Evolutionary conservation across 177 flowering plant genomes (phyloP).

Genomic region (Vitis hybrid): DNA sequence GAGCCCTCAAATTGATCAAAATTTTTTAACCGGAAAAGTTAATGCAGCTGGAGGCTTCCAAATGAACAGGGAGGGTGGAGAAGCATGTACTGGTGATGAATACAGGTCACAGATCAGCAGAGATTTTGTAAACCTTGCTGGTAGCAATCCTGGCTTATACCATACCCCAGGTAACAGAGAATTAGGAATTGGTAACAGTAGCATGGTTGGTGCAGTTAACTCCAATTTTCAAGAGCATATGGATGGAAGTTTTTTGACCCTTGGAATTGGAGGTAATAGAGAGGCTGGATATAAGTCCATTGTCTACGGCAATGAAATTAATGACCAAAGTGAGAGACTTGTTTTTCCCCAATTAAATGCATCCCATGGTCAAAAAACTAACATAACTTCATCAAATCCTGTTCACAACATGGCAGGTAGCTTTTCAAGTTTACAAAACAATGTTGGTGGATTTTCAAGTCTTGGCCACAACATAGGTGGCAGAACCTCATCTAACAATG

Average conservation of each 20-base stretch:
- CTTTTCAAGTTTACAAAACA: slow-evolving; percentile 1
- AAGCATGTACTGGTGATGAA: slow-evolving; percentile 4
- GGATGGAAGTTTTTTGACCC: slow-evolving; percentile 20
- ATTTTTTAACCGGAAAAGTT: background rate
- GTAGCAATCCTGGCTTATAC: slow-evolving; percentile 1
- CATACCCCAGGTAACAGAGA: slow-evolving; percentile 3
- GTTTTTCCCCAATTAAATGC: background rate
- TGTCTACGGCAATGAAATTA: slow-evolving; percentile 4
- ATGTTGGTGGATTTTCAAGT: slow-evolving; percentile 4
- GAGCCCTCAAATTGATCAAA: slow-evolving; percentile 1
- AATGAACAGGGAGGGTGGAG: slow-evolving; percentile 9
- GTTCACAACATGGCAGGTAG: slow-evolving; percentile 4
- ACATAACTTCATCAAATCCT: slow-evolving; percentile 2
- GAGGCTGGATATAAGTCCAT: slow-evolving; percentile 3
- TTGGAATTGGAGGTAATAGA: slow-evolving; percentile 16
- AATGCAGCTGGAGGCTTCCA: slow-evolving; percentile 7
- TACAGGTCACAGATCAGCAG: background rate
- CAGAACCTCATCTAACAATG: background rate
- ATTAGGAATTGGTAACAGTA: background rate
- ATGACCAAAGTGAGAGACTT: slow-evolving; percentile 4
- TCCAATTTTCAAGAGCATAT: background rate
- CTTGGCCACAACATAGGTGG: slow-evolving; percentile 3
- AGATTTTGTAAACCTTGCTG: background rate
- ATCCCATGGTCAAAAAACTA: slow-evolving; percentile 6
- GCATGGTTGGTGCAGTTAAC: background rate